Conservation (phyloP, 83 land plant genomes). For the Diphasiastrum complanatum region DNA sequence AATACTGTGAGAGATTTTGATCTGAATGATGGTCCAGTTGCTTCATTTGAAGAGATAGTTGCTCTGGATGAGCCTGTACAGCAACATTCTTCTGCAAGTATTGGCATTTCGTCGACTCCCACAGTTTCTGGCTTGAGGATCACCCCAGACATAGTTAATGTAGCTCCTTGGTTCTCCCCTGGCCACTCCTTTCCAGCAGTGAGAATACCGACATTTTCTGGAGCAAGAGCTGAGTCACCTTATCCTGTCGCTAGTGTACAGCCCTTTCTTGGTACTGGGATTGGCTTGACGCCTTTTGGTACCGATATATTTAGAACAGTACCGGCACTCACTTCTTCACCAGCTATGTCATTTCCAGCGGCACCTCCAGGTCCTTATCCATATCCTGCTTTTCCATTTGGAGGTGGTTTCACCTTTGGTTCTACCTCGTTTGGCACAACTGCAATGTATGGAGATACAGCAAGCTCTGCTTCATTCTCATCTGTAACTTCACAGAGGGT, state of each 20-base stretch:
- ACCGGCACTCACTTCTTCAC: slow-evolving; percentile 12
- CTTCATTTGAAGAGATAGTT: slow-evolving; percentile 18
- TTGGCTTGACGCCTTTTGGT: slow-evolving; percentile 7
- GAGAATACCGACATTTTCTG: slow-evolving; percentile 15
- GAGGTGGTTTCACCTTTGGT: slow-evolving; percentile 7
- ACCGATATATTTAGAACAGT: slow-evolving; percentile 15
- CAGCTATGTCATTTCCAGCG: slow-evolving; percentile 16
- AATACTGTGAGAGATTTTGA: slow-evolving; percentile 20
- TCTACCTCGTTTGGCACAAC: neutral
- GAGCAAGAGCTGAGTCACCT: slow-evolving; percentile 7
- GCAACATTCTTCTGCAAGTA: slow-evolving; percentile 11
- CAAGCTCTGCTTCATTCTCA: slow-evolving; percentile 11
- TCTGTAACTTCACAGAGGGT: slow-evolving; percentile 15
- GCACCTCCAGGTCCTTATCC: slow-evolving; percentile 17
- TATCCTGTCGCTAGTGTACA: slow-evolving; percentile 7
- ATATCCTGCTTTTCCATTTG: slow-evolving; percentile 8
- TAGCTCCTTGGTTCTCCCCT: slow-evolving; percentile 29
- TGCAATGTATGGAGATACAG: slow-evolving; percentile 11
- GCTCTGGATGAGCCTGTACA: slow-evolving; percentile 14
- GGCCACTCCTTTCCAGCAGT: slow-evolving; percentile 11
- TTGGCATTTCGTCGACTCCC: neutral
- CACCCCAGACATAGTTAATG: slow-evolving; percentile 9
- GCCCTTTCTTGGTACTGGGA: slow-evolving; percentile 18
- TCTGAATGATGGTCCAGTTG: slow-evolving; percentile 32
- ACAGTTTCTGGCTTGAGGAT: slow-evolving; percentile 18